Evolutionary conservation across 352 stramenopile species (phyloP).

Genomic region (Albugo candida): DNA sequence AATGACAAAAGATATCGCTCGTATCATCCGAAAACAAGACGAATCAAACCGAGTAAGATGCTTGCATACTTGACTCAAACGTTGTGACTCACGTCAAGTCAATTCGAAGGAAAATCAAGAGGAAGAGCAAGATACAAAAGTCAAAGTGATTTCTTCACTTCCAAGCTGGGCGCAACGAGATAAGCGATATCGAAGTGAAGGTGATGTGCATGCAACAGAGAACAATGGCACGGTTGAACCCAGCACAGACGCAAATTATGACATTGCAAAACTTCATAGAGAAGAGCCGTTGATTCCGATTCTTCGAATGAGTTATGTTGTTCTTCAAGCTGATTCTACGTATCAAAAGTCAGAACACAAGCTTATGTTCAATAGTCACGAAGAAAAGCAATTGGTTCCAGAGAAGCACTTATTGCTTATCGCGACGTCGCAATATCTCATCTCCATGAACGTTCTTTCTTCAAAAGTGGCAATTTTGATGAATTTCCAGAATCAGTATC

Average conservation of each 20-base stretch:
- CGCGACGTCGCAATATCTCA: slow-evolving; percentile 21
- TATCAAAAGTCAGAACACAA: background rate
- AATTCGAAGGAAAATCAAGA: too few species aligned
- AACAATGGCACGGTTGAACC: background rate
- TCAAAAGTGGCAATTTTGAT: slow-evolving; percentile 33
- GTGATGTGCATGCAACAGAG: background rate
- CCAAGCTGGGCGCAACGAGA: slow-evolving; percentile 39
- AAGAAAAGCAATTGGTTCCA: slow-evolving; percentile 25
- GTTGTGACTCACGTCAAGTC: too few species aligned
- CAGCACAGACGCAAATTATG: background rate
- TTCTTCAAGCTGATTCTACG: background rate
- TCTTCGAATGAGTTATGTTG: slow-evolving; percentile 1
- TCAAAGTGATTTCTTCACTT: slow-evolving; percentile 42
- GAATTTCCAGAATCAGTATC: slow-evolving; percentile 21
- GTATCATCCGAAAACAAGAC: too few species aligned
- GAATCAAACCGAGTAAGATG: too few species aligned
- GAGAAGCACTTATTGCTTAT: slow-evolving; percentile 34
- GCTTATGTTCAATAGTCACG: slow-evolving; percentile 22
- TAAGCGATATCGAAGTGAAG: slow-evolving; percentile 8
- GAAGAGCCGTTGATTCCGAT: slow-evolving; percentile 4
- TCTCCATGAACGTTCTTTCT: slow-evolving; percentile 47
- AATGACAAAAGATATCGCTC: too few species aligned
- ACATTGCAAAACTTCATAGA: slow-evolving; percentile 1
- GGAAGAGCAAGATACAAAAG: too few species aligned
- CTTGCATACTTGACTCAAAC: too few species aligned